Percentiles rank a stretch among this genome's conserved stretches.
phyloP scores from a whole-genome alignment of 2,329 filamentous ascomycete genomes.

The Fusarium sp. region DNA sequence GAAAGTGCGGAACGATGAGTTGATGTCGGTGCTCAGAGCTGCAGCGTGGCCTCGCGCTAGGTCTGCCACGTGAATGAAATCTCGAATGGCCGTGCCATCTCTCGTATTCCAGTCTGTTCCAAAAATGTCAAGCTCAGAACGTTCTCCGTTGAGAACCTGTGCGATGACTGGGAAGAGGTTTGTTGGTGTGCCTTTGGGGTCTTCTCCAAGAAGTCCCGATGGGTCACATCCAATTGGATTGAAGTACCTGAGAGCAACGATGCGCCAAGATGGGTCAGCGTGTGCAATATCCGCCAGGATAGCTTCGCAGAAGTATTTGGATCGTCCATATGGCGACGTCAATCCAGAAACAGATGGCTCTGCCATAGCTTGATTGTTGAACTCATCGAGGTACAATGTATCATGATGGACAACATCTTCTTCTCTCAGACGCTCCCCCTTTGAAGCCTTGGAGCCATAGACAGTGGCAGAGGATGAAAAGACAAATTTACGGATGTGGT shows the following conservation, averaged over 20 bases:
- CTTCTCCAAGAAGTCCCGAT: slow-evolving; percentile 73
- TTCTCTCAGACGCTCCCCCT: slow-evolving; percentile 66
- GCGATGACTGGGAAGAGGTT: slow-evolving; percentile 76
- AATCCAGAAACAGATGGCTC: slow-evolving; percentile 2
- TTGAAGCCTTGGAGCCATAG: slow-evolving; percentile 68
- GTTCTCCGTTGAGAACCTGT: slow-evolving; percentile 69
- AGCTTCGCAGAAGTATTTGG: slow-evolving; percentile 77
- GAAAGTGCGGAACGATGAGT: slow-evolving; percentile 56
- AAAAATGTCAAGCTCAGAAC: slow-evolving; percentile 68
- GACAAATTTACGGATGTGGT: slow-evolving; percentile 74
- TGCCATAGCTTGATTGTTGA: slow-evolving; percentile 46
- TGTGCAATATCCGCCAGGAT: slow-evolving; percentile 73
- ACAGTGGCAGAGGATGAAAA: slow-evolving; percentile 78
- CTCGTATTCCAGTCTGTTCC: slow-evolving; percentile 74
- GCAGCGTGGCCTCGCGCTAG: slow-evolving; percentile 74
- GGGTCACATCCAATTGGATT: slow-evolving; percentile 76
- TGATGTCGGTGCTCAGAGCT: slow-evolving; percentile 60
- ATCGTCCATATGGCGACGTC: slow-evolving; percentile 67
- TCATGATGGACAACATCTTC: slow-evolving; percentile 49
- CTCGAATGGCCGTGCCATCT: slow-evolving; percentile 76
- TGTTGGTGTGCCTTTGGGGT: slow-evolving; percentile 71
- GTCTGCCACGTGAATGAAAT: slow-evolving; percentile 77
- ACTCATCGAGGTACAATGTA: slow-evolving; percentile 63
- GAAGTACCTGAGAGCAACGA: slow-evolving; percentile 75
- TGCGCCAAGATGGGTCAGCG: slow-evolving; percentile 72